Evolutionary conservation across 139 green algal genomes (phyloP), one percentile per base, ranked within the genome.

Genomic region (Trebouxia sp.): DNA sequence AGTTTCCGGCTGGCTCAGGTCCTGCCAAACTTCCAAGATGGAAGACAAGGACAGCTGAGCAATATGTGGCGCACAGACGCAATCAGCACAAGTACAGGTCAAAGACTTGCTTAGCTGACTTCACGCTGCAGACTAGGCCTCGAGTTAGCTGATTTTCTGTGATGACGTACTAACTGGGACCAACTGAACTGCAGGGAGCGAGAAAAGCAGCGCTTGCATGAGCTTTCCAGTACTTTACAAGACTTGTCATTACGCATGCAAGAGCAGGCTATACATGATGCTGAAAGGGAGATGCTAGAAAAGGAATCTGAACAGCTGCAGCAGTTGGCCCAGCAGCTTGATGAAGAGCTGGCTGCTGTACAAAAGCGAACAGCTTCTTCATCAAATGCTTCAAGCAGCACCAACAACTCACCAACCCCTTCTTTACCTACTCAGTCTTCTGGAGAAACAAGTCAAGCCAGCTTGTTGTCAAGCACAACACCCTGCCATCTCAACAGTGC

Each of bases 1-100:
- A 72, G 32, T 14, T 45, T 15, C 9, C 20, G 35, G 0, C 14
- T 24, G 42, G 58, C 58, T 72, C 35, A 72, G 62, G 62, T 30
- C 35, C 62, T 39, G 14, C 62, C 35, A 72, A 72, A 35, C 62
- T 72, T 72, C 62, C 62, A 72, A 72, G 62, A n/a, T 72, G 62
- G 62, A 72, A 72, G 20, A 72, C 62, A 26, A 32, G 62, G 28
- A 72, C 62, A 45, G 35, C 62, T 30, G 62, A 72, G 62, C 62
- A 72, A 35, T 72, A 72, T 72, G 62, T 72, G 17, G 62, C 62
- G n/a, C 62, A 72, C 35, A 72, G 62, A 43, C 32, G 62, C 8
- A 72, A 72, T 45, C 62, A 72, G 35, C 62, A 72, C 20, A 72
- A 45, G 12, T 72, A 72, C 20, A 72, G 62, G 62, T 72, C 24